Evolutionary conservation across 768 basidiomycete species (phyloP).

Genomic region (Boletales sp.): DNA sequence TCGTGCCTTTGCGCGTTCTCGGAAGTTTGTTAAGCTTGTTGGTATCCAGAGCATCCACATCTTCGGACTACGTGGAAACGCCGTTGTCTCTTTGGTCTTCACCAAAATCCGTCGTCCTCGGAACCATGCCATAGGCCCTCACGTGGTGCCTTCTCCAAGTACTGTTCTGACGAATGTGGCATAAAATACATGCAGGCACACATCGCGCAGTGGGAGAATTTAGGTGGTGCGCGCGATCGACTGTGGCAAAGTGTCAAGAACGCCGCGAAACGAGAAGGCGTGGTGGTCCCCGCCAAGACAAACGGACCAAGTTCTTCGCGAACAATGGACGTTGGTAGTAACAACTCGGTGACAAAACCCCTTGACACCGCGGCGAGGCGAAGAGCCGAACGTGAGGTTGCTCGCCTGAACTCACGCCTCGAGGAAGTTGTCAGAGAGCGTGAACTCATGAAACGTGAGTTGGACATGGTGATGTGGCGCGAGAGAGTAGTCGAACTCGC

Average conservation of each 20-base stretch:
- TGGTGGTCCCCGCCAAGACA: slow-evolving; percentile 49
- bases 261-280: slow-evolving; percentile 67
- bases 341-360: slow-evolving; percentile 3
- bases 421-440: slow-evolving; percentile 56
- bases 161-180: slow-evolving; percentile 88
- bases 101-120: slow-evolving; percentile 56
- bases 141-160: slow-evolving; percentile 82
- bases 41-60: slow-evolving; percentile 48
- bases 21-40: not conserved
- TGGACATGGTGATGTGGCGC: slow-evolving; percentile 69
- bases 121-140: slow-evolving; percentile 78
- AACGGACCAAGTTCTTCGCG: slow-evolving; percentile 21
- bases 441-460: slow-evolving; percentile 61
- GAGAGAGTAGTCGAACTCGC: slow-evolving; percentile 67
- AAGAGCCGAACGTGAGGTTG: slow-evolving; percentile 54
- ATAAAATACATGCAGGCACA: slow-evolving; percentile 65
- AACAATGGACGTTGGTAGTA: slow-evolving; percentile 18
- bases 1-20: not conserved
- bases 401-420: slow-evolving; percentile 50
- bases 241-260: slow-evolving; percentile 75
- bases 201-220: slow-evolving; percentile 58
- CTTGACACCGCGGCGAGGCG: slow-evolving; percentile 37
- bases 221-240: slow-evolving; percentile 57
- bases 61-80: slow-evolving; percentile 76
- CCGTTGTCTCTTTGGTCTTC: slow-evolving; percentile 69